phyloP scores from a whole-genome alignment of 768 basidiomycete genomes.

The Boletus rex-veris region DNA sequence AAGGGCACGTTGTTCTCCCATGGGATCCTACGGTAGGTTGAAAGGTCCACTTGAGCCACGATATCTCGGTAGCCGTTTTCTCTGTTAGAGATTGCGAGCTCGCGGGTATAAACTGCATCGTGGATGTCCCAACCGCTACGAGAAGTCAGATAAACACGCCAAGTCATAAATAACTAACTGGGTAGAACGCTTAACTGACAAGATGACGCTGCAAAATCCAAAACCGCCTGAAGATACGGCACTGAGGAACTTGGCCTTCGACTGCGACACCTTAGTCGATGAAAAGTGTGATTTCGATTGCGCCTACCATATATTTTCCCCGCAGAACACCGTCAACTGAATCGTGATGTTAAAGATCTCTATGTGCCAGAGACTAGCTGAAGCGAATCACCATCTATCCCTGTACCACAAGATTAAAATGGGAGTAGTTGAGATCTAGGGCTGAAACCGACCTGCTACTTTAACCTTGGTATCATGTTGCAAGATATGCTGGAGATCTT shows the following conservation, averaged over 20 bases:
- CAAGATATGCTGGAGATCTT: slow-evolving; percentile 56
- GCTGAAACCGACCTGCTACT: slow-evolving; percentile 69
- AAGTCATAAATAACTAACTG: not conserved
- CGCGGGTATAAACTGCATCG: slow-evolving; percentile 77
- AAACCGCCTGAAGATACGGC: slow-evolving; percentile 80
- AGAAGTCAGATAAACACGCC: slow-evolving; percentile 5
- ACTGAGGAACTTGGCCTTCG: slow-evolving; percentile 86
- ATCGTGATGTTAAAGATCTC: slow-evolving; percentile 5
- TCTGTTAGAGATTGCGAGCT: slow-evolving; percentile 87
- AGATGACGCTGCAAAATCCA: slow-evolving; percentile 91
- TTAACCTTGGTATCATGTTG: slow-evolving; percentile 78
- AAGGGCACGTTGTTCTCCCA: slow-evolving; percentile 93
- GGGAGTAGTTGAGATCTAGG: not conserved
- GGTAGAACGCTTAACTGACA: slow-evolving; percentile 48
- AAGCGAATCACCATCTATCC: slow-evolving; percentile 61
- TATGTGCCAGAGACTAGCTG: not conserved
- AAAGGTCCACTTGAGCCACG: slow-evolving; percentile 80
- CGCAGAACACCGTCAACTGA: slow-evolving; percentile 90
- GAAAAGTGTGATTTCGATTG: not conserved
- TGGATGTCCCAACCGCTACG: slow-evolving; percentile 89
- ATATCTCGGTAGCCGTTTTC: slow-evolving; percentile 92
- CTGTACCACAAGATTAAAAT: slow-evolving; percentile 25
- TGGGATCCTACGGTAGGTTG: slow-evolving; percentile 83
- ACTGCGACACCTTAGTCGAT: slow-evolving; percentile 44
- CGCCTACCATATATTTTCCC: slow-evolving; percentile 86